Evolutionary conservation across 345 rosid species (phyloP).

Genomic region (Sisymbrium irio): DNA sequence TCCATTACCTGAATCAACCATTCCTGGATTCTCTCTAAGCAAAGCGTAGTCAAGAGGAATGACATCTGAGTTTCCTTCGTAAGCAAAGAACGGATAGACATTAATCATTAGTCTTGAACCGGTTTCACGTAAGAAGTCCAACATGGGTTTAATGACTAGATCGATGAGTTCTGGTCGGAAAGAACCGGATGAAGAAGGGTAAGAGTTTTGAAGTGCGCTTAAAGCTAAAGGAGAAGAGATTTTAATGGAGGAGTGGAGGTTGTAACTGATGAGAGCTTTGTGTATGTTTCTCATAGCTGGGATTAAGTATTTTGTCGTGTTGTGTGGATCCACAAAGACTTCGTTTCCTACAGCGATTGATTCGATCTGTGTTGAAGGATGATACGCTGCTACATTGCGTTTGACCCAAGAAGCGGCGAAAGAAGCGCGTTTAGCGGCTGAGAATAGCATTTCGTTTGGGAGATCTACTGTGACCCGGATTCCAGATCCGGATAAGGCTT

Average conservation of each 20-base stretch:
- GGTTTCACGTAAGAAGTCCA: conserved; percentile 81
- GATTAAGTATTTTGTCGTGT: conserved; percentile 66
- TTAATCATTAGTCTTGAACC: conserved; percentile 91
- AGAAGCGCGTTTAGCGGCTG: conserved; percentile 55
- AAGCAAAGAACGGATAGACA: conserved; percentile 91
- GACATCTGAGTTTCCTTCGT: conserved; percentile 87
- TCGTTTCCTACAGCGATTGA: conserved; percentile 94
- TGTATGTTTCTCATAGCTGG: conserved; percentile 89
- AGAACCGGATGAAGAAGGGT: conserved; percentile 90
- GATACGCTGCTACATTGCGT: conserved; percentile 62
- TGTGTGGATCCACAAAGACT: conserved; percentile 80
- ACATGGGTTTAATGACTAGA: conserved; percentile 71
- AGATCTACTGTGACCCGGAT: conserved; percentile 86
- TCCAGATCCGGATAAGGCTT: conserved; percentile 67
- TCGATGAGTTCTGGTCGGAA: conserved; percentile 76
- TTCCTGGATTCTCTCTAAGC: conserved; percentile 87
- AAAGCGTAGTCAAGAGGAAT: conserved; percentile 86
- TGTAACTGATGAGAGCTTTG: conserved; percentile 52
- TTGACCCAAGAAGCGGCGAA: conserved; percentile 73
- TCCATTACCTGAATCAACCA: conserved; percentile 82
- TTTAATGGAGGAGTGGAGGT: conserved; percentile 65
- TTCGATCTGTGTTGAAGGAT: conserved; percentile 74
- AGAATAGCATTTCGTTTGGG: conserved; percentile 65
- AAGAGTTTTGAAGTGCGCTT: conserved; percentile 73
- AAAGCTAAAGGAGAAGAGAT: conserved; percentile 88